Percentiles rank a stretch among this genome's conserved stretches.
Conservation (phyloP, 345 rosid species). For the Cardiospermum halicacabum region DNA sequence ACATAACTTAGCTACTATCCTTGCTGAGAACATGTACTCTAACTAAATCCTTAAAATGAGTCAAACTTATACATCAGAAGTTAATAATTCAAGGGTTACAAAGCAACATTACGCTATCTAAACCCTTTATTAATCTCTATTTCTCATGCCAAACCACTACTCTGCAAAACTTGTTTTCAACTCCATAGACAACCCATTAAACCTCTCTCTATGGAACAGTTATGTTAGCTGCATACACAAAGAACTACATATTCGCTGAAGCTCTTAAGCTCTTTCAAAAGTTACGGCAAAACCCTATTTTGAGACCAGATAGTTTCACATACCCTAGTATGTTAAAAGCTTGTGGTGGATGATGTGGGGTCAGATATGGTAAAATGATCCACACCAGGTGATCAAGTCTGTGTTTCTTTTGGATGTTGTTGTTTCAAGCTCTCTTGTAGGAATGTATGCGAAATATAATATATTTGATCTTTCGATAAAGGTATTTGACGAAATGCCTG, state of each 20-base stretch:
- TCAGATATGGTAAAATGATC: slow-evolving; percentile 38
- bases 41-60: slow-evolving; percentile 29
- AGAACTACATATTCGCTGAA: slow-evolving; percentile 44
- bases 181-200: slow-evolving; percentile 25
- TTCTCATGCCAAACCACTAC: slow-evolving; percentile 36
- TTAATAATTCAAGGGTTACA: slow-evolving; percentile 40
- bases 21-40: slow-evolving; percentile 31
- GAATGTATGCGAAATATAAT: slow-evolving; percentile 51
- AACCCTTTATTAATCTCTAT: slow-evolving; percentile 52
- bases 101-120: slow-evolving; percentile 37
- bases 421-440: slow-evolving; percentile 46
- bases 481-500: slow-evolving; percentile 68
- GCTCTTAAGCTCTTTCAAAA: slow-evolving; percentile 40
- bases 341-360: slow-evolving; percentile 45
- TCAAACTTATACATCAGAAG: slow-evolving; percentile 55
- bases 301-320: slow-evolving; percentile 51
- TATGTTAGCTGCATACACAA: slow-evolving; percentile 51
- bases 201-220: slow-evolving; percentile 58
- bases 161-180: slow-evolving; percentile 44
- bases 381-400: slow-evolving; percentile 53
- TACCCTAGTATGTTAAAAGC: slow-evolving; percentile 65
- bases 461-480: slow-evolving; percentile 27
- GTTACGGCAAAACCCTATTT: slow-evolving; percentile 27
- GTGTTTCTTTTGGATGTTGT: slow-evolving; percentile 50
- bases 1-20: slow-evolving; percentile 23